Conservation (phyloP, 2,329 filamentous ascomycete genomes). For the Phyllosticta citrichinensis region DNA sequence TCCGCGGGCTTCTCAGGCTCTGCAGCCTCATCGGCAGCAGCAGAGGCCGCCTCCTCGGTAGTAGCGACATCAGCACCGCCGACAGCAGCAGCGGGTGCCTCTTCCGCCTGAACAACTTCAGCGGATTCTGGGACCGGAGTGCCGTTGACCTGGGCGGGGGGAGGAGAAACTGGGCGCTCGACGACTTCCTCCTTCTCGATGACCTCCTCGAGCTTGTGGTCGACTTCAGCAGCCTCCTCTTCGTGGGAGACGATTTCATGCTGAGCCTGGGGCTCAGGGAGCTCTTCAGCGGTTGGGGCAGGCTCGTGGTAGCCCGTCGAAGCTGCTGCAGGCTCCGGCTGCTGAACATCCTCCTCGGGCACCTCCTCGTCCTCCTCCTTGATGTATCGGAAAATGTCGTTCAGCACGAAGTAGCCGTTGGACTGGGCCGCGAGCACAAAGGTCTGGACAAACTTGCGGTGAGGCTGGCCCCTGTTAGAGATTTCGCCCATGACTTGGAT, state of each 20-base stretch:
- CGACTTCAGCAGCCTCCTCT: constrained; percentile 44
- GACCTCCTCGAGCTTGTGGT: constrained; percentile 65
- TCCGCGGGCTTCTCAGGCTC: constrained; percentile 53
- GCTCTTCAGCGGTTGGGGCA: constrained; percentile 23
- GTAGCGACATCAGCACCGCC: constrained; percentile 14
- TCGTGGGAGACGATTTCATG: constrained; percentile 29
- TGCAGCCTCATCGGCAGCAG: constrained; percentile 21
- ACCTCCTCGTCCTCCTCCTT: constrained; percentile 70
- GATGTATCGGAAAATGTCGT: constrained; percentile 95
- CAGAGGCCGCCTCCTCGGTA: constrained; percentile 24
- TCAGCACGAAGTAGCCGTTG: constrained; percentile 95
- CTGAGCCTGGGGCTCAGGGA: constrained; percentile 21
- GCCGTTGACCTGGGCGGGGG: constrained; percentile 26
- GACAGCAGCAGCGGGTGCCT: constrained; percentile 25
- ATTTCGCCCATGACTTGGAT: constrained; percentile 98
- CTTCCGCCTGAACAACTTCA: constrained; percentile 30
- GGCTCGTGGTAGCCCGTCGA: constrained; percentile 33
- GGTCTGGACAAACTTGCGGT: constrained; percentile 95
- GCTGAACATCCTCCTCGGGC: constrained; percentile 27
- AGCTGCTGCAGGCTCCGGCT: constrained; percentile 23
- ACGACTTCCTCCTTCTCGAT: constrained; percentile 23
- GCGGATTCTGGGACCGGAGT: constrained; percentile 25
- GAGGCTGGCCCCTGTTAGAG: constrained; percentile 82
- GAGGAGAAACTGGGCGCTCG: constrained; percentile 16
- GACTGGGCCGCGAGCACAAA: constrained; percentile 95